Percentiles rank a stretch among this genome's conserved stretches.
These are phyloP conservation scores for Cercospora sp. DNA, from an alignment of 2,329 filamentous ascomycete species.

Conservation along the genomic window DNA sequence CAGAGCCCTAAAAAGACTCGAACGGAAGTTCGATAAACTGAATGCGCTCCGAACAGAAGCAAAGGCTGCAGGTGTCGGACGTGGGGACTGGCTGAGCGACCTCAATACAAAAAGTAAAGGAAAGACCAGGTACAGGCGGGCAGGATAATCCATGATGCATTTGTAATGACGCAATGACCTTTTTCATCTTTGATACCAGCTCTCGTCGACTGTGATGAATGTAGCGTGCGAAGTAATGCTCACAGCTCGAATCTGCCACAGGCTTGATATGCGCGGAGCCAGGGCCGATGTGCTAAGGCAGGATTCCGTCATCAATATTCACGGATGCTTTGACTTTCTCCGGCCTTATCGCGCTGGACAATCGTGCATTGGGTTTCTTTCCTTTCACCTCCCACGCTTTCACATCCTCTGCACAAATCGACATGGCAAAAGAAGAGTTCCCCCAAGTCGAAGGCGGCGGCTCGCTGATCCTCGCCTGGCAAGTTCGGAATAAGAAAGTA, in stretches of 20 bases:
- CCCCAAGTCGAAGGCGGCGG: slow-evolving; percentile 85
- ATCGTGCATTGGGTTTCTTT: background rate
- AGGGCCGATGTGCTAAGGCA: background rate
- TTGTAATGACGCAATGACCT: background rate
- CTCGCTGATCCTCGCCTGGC: slow-evolving; percentile 93
- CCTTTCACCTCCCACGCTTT: background rate
- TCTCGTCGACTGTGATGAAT: background rate
- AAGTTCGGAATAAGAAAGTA: slow-evolving; percentile 83
- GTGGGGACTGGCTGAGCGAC: background rate
- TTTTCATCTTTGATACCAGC: background rate
- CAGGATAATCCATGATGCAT: background rate
- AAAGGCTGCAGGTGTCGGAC: background rate
- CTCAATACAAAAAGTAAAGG: background rate
- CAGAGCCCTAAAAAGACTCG: background rate
- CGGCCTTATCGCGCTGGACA: slow-evolving; percentile 8
- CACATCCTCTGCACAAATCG: background rate
- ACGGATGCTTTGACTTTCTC: slow-evolving; percentile 5
- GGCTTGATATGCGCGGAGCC: background rate
- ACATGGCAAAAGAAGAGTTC: slow-evolving; percentile 47
- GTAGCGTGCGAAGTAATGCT: background rate
- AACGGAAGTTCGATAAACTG: background rate
- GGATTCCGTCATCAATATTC: slow-evolving; percentile 3
- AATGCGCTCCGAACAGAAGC: background rate
- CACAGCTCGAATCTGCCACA: background rate
- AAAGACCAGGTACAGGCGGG: background rate